Conservation (phyloP, 345 rosid genomes). For the Rhizophora apiculata region DNA sequence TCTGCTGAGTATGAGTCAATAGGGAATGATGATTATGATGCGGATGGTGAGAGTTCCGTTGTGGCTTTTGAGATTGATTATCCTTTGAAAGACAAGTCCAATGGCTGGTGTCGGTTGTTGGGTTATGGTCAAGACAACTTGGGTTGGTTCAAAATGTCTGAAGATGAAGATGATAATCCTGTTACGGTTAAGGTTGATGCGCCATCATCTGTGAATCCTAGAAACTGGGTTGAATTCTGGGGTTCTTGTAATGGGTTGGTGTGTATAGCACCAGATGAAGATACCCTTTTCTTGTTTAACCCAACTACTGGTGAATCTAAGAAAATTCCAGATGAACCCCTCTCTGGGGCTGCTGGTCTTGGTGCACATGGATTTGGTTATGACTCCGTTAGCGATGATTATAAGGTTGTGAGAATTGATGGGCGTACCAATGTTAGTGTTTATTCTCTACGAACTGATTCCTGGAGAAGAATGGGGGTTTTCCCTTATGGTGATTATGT, state of each 20-base stretch:
- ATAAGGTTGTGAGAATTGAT: slow-evolving; percentile 17
- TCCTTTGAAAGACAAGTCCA: slow-evolving; percentile 9
- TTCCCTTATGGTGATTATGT: not conserved
- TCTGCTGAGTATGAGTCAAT: slow-evolving; percentile 20
- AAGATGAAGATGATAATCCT: slow-evolving; percentile 28
- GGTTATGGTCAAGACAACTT: slow-evolving; percentile 16
- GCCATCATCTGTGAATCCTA: not conserved
- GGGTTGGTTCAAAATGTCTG: slow-evolving; percentile 18
- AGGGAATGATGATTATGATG: not conserved
- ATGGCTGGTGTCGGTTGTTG: slow-evolving; percentile 3
- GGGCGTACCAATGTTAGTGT: not conserved
- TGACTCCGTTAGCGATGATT: slow-evolving; percentile 31
- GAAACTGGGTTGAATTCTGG: slow-evolving; percentile 25
- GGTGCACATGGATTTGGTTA: slow-evolving; percentile 36
- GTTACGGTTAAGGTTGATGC: slow-evolving; percentile 28
- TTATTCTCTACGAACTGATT: not conserved
- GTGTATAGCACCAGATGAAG: slow-evolving; percentile 35
- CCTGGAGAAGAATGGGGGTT: slow-evolving; percentile 6
- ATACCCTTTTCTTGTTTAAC: slow-evolving; percentile 37
- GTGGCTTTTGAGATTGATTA: slow-evolving; percentile 24
- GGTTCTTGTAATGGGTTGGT: slow-evolving; percentile 49
- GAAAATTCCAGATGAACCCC: slow-evolving; percentile 20
- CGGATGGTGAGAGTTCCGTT: slow-evolving; percentile 13
- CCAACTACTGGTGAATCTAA: slow-evolving; percentile 44
- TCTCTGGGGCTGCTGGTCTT: not conserved